A percentile compares a stretch with the other conserved stretches of the same genome.
phyloP scores from a whole-genome alignment of 495 filamentous ascomycete species.

The Aspergillus nanangensis region DNA sequence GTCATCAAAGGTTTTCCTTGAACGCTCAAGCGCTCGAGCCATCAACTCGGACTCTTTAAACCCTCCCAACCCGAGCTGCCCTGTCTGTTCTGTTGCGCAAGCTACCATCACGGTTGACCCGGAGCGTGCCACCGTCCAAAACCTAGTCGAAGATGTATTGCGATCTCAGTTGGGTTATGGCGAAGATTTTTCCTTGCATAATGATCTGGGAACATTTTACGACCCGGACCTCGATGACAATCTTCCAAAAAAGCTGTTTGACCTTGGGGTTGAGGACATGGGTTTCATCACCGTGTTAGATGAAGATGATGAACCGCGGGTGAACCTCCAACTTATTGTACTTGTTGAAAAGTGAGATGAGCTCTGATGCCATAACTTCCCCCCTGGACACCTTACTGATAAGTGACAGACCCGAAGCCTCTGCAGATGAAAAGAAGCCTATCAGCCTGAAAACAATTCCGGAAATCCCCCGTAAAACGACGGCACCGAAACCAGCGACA shows the following conservation, averaged over 20 bases:
- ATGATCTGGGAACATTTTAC: slow-evolving; percentile 69
- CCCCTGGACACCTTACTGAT: too few species aligned
- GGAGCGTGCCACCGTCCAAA: slow-evolving; percentile 69
- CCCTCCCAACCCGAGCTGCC: slow-evolving; percentile 74
- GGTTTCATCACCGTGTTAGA: slow-evolving; percentile 82
- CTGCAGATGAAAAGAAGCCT: slow-evolving; percentile 37
- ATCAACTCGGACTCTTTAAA: slow-evolving; percentile 73
- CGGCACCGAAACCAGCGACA: too few species aligned
- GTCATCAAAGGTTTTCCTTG: slow-evolving; percentile 87
- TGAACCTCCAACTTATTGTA: slow-evolving; percentile 73
- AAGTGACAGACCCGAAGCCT: slow-evolving; percentile 17
- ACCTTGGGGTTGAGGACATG: slow-evolving; percentile 69
- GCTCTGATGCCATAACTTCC: too few species aligned
- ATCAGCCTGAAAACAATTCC: slow-evolving; percentile 39
- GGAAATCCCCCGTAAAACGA: slow-evolving; percentile 50
- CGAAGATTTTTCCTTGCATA: slow-evolving; percentile 75
- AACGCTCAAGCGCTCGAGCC: slow-evolving; percentile 60
- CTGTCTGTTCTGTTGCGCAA: slow-evolving; percentile 73
- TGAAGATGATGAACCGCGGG: slow-evolving; percentile 73
- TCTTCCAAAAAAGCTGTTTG: slow-evolving; percentile 67
- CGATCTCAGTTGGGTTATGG: slow-evolving; percentile 69
- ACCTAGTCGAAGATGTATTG: slow-evolving; percentile 75
- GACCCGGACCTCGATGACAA: slow-evolving; percentile 88
- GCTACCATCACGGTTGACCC: slow-evolving; percentile 63
- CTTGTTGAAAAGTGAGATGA: slow-evolving; percentile 33